Base-by-base conservation (phyloP, 805 yeast genomes). In the Kodamaea hsintzibuensis region DNA sequence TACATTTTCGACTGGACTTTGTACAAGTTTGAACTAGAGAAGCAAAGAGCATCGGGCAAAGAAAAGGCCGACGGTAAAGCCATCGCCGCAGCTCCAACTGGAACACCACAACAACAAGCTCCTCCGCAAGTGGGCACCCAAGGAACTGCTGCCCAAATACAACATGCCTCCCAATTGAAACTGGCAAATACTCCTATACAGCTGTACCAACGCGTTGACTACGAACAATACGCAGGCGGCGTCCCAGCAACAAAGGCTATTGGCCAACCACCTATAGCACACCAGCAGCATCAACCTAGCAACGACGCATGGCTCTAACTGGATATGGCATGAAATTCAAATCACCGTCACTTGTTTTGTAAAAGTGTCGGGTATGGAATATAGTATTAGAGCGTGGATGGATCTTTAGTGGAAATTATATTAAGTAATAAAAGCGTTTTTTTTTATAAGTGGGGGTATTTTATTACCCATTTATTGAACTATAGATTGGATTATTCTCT, bases 1-100 rank as follows among this genome's bases (percentile, higher is more conserved):
- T 93, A 91, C 71, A 85, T 95, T 18, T 93, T 91, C 72, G 99
- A 93, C 73, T 93, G 99, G 99, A 93, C 97, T 27, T 83, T 91
- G 57, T 88, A 86, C 75, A 89, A 88, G 69, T 86, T 82, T 69
- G 88, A 81, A 60, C 76, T 81, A 63, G 82, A 82, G 59, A 82
- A 82, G 60, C 83, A 82, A 63, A 73, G 80, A 57, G 78, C 73
- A 53, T 37, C 49, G 19, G 47, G 45, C 35, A 47, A 52, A 38
- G 55, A 52, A 10, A 51, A 51, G 47, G 27, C 46, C 17, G 51
- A 52, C 27, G 39, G 33, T 17, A 25, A 46, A 33, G 47, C 50
- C 48, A 30, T 25, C 12, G 39, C 44, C 58, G 30, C 61, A 8
- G 62, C 58, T 66, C 38, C 47, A 2, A 17, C 40, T 2, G 17